A percentile compares a stretch with the other conserved stretches of the same genome.
phyloP scores from a whole-genome alignment of 2,329 filamentous ascomycete species.

The Aspergillus calidoustus region DNA sequence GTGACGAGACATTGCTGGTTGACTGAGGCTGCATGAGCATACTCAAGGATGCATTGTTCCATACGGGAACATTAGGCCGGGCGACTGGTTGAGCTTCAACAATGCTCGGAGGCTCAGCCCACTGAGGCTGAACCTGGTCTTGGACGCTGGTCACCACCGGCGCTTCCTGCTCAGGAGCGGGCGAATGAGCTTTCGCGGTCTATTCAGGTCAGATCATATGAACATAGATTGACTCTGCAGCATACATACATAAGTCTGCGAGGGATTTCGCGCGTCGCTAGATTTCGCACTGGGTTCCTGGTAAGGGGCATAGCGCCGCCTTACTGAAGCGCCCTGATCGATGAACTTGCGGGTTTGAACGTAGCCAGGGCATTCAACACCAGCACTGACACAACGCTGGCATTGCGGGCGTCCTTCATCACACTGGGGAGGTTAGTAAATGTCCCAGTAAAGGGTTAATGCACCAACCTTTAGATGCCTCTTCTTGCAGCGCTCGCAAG shows the following conservation, averaged over 20 bases:
- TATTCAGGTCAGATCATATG: neutral
- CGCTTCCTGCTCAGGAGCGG: neutral
- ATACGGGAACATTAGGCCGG: neutral
- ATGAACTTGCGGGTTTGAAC: constrained; percentile 50
- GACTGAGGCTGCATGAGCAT: neutral
- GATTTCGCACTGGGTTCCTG: constrained; percentile 27
- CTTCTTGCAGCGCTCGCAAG: constrained; percentile 47
- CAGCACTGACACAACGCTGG: constrained; percentile 42
- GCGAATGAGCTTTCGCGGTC: neutral
- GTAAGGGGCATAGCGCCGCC: constrained; percentile 45
- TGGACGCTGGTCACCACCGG: neutral
- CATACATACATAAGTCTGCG: constrained; percentile 8
- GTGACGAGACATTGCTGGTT: neutral
- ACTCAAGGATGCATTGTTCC: neutral
- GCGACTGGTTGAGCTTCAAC: neutral
- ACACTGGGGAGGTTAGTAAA: constrained; percentile 33
- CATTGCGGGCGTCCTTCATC: constrained; percentile 47
- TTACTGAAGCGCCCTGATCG: constrained; percentile 47
- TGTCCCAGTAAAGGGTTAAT: neutral
- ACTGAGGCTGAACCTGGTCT: neutral
- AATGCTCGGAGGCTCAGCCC: neutral
- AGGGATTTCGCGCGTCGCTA: constrained; percentile 8
- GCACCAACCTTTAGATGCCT: constrained; percentile 42
- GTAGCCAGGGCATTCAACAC: constrained; percentile 48
- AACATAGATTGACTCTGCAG: neutral